A percentile compares a stretch with the other conserved stretches of the same genome.
phyloP scores from a whole-genome alignment of 2,329 filamentous ascomycete genomes.

The Pezicula rhizophila region DNA sequence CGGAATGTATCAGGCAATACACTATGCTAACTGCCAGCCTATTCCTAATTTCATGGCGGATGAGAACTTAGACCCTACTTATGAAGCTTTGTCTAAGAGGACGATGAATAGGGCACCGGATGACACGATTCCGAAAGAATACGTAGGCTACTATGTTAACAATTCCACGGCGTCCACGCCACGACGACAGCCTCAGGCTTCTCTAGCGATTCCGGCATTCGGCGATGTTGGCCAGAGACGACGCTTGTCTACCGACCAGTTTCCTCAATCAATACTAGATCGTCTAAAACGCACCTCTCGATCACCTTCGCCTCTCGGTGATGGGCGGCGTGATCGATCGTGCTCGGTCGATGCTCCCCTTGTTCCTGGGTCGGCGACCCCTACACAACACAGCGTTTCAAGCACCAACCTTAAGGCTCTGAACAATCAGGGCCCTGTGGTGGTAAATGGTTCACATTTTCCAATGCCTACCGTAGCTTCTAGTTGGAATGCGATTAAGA shows the following conservation, averaged over 20 bases:
- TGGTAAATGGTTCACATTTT: conserved; percentile 26
- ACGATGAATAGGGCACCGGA: conserved; percentile 18
- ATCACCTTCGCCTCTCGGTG: conserved; percentile 28
- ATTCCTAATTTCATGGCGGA: conserved; percentile 53
- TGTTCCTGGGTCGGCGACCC: conserved; percentile 14
- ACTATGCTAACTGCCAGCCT: conserved; percentile 39
- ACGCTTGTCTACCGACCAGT: conserved; percentile 26
- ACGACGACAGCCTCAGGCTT: conserved; percentile 14
- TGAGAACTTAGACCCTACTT: conserved; percentile 29
- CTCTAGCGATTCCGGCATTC: conserved; percentile 25
- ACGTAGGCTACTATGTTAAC: conserved; percentile 15
- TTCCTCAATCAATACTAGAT: conserved; percentile 27
- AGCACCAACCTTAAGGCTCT: conserved; percentile 20
- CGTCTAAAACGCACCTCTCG: conserved; percentile 25
- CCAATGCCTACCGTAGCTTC: conserved; percentile 19
- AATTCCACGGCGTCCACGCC: conserved; percentile 14
- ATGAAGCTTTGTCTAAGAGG: conserved; percentile 9
- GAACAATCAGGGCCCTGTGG: conserved; percentile 21
- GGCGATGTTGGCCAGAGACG: conserved; percentile 23
- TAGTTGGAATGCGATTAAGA: conserved; percentile 21
- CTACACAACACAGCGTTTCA: conserved; percentile 19
- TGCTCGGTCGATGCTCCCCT: conserved; percentile 22
- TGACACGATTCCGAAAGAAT: conserved; percentile 7
- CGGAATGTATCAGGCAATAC: conserved; percentile 20
- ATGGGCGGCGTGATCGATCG: conserved; percentile 20